Conservation (phyloP, 345 rosid genomes). For the Iberis pinnata region DNA sequence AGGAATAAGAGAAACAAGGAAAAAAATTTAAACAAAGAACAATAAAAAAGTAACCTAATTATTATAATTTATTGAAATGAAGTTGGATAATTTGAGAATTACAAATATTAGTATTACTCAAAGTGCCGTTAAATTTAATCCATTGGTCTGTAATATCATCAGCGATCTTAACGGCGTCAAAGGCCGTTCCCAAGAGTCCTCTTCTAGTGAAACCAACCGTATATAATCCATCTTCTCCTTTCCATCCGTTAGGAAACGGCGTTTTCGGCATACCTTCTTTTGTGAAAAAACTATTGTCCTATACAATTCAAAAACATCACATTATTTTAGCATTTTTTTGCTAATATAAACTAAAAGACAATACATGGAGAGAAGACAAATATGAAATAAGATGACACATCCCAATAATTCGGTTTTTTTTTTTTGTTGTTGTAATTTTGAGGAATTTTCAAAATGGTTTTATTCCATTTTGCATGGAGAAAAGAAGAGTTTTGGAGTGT, state of each 20-base stretch:
- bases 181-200: constrained; percentile 70
- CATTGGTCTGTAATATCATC: constrained; percentile 51
- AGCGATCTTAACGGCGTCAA: constrained; percentile 70
- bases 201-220: constrained; percentile 84
- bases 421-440: neutral
- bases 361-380: neutral
- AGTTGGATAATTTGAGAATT: constrained; percentile 40
- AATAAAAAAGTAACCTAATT: neutral
- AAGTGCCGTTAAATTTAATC: constrained; percentile 30
- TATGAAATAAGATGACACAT: neutral
- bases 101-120: constrained; percentile 16
- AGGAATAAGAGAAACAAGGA: constrained; percentile 3
- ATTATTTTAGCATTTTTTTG: neutral
- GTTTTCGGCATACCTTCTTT: constrained; percentile 81
- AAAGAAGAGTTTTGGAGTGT: constrained; percentile 30
- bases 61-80: constrained; percentile 19
- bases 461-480: constrained; percentile 36
- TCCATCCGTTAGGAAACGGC: constrained; percentile 88
- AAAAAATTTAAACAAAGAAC: constrained; percentile 3
- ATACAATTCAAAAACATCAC: neutral
- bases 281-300: constrained; percentile 66
- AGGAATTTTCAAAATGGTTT: constrained; percentile 6
- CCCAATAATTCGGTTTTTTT: neutral
- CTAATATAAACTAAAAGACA: neutral
- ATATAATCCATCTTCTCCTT: constrained; percentile 69